A percentile compares a stretch with the other conserved stretches of the same genome.
Conservation (phyloP, 2,329 filamentous ascomycete species). For the Botrytis byssoidea region DNA sequence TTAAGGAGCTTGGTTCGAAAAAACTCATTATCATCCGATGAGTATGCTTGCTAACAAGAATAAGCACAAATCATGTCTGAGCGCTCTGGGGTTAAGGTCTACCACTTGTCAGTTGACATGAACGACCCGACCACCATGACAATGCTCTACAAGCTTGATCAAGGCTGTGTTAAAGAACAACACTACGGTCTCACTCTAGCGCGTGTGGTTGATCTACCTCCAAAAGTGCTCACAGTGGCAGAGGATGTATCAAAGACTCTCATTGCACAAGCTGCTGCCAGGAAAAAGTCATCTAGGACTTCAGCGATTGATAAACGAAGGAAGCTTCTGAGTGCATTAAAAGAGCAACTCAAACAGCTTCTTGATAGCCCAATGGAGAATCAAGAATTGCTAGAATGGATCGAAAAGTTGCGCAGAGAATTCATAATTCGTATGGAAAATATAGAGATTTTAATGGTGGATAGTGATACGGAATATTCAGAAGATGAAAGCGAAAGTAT, state of each 20-base stretch:
- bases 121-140: constrained; percentile 60
- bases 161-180: constrained; percentile 66
- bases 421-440: constrained; percentile 69
- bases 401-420: constrained; percentile 68
- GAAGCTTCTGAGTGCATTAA: constrained; percentile 70
- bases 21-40: not conserved
- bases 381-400: constrained; percentile 59
- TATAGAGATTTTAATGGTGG: constrained; percentile 48
- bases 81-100: constrained; percentile 74
- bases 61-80: constrained; percentile 69
- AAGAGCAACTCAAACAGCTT: constrained; percentile 70
- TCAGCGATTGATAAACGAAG: constrained; percentile 61
- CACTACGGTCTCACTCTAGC: constrained; percentile 87
- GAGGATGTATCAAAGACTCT: constrained; percentile 64
- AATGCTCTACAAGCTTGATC: constrained; percentile 82
- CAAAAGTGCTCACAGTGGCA: constrained; percentile 64
- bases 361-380: constrained; percentile 63
- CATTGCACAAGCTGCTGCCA: constrained; percentile 55
- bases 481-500: constrained; percentile 11
- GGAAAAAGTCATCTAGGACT: constrained; percentile 57
- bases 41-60: constrained; percentile 15
- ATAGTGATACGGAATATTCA: constrained; percentile 25
- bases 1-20: constrained; percentile 65
- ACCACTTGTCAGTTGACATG: constrained; percentile 75
- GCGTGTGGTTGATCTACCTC: constrained; percentile 69